Evolutionary conservation across 345 rosid genomes (phyloP), one percentile per base, ranked within the genome.

Genomic region (Hypericum perforatum): DNA sequence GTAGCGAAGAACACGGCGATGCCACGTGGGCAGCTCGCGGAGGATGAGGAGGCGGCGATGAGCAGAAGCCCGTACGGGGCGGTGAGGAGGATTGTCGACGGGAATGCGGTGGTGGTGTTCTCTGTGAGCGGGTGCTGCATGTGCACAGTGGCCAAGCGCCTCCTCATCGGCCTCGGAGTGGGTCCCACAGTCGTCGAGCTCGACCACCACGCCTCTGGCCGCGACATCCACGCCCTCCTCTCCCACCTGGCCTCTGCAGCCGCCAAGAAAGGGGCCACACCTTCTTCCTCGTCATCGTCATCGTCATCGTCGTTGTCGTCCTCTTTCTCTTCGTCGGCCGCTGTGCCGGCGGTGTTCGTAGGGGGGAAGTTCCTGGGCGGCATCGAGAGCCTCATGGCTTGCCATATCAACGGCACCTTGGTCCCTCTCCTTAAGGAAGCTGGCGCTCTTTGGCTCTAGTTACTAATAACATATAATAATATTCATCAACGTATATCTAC

Each of bases 401-500:
- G 86, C 45, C 98, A 91, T 65, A 91, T 88, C 57, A 87, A 85
- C 29, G 96, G 95, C 11, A 78, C 90, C 3, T 64, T 91, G 39
- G 83, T 91, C 11, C 96, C 96, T 50, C 86, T 88, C 48, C 95
- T 91, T 49, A 91, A 85, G 70, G 82, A 82, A 44, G 91, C 95
- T 49, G 98, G 98, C 12, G 98, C 96, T n/a, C 95, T 91, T 50
- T 91, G 96, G 98, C 98, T 87, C 53, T 87, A 72, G 80, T n/a
- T n/a, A n/a, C n/a, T n/a, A n/a, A n/a, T 10, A 10, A 11, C 5
- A 11, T 50, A 9, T 37, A 8, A 6, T 0, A 11, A 6, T 15
- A 7, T 37, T 39, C 2, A 44, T 11, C 10, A 36, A 10, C 45
- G 12, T 10, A 7, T 37, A 43, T 56, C 36, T 42, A 2, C n/a